phyloP scores from a whole-genome alignment of 768 basidiomycete species.

The Suillus cothurnatus region DNA sequence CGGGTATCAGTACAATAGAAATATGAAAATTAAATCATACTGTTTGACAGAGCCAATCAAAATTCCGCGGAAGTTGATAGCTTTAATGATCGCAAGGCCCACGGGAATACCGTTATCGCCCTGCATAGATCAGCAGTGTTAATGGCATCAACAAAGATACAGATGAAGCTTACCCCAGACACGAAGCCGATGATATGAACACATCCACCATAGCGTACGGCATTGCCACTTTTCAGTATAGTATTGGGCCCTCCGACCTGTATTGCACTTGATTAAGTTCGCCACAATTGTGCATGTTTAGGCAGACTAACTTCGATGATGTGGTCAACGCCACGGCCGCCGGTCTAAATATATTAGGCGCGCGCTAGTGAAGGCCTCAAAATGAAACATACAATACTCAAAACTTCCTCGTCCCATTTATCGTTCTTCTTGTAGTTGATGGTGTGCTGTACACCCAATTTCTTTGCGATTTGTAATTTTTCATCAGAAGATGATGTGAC shows the following conservation, averaged over 20 bases:
- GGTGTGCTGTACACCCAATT: constrained; percentile 53
- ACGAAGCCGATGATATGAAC: constrained; percentile 56
- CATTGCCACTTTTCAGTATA: constrained; percentile 43
- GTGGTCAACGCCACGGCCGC: constrained; percentile 36
- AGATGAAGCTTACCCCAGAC: constrained; percentile 34
- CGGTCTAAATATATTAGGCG: constrained; percentile 25
- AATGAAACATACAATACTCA: constrained; percentile 41
- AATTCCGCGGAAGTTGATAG: constrained; percentile 50
- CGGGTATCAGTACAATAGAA: background rate
- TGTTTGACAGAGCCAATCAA: constrained; percentile 61
- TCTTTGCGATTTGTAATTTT: constrained; percentile 54
- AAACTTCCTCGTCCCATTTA: constrained; percentile 59
- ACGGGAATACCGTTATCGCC: constrained; percentile 33
- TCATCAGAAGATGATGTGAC: constrained; percentile 67
- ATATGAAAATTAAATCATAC: constrained; percentile 33
- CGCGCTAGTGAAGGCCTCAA: background rate
- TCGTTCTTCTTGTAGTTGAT: constrained; percentile 65
- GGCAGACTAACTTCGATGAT: constrained; percentile 28
- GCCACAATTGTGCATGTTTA: background rate
- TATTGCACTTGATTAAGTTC: background rate
- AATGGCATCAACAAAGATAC: background rate
- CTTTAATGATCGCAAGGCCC: constrained; percentile 39
- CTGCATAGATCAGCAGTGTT: constrained; percentile 13
- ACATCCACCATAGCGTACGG: constrained; percentile 43
- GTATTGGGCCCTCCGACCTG: constrained; percentile 61